Evolutionary conservation across 106 monocot species (phyloP).

Genomic region (Posidonia australis): DNA sequence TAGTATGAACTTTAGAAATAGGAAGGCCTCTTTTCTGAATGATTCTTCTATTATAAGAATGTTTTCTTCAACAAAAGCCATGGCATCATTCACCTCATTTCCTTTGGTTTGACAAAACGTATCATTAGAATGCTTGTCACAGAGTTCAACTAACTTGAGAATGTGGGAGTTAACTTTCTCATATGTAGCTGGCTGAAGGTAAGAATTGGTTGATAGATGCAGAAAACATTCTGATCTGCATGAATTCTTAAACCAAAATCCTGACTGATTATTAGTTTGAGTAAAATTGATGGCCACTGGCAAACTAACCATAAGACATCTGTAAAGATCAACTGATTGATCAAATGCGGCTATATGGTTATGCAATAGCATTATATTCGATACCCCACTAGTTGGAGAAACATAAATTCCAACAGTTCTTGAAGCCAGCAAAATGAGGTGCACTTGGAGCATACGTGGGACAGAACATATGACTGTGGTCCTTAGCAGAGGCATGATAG

Average conservation of each 20-base stretch:
- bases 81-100: neutral
- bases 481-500: slow-evolving; percentile 5
- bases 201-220: neutral
- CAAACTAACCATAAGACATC: neutral
- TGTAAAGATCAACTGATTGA: slow-evolving; percentile 2
- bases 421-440: slow-evolving; percentile 10
- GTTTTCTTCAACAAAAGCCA: slow-evolving; percentile 2
- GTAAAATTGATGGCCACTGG: neutral
- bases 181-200: too few relatives aligned
- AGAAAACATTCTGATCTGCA: neutral
- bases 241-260: neutral
- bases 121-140: neutral
- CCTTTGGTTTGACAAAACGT: neutral
- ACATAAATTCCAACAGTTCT: neutral
- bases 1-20: slow-evolving; percentile 1
- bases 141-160: neutral
- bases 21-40: slow-evolving; percentile 6
- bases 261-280: neutral
- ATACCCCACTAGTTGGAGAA: neutral
- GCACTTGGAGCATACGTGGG: slow-evolving; percentile 10
- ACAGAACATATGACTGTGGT: neutral
- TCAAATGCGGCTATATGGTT: slow-evolving; percentile 9
- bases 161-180: too few relatives aligned
- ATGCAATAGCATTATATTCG: neutral
- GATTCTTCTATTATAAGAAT: neutral